phyloP scores from a whole-genome alignment of 306 rosid genomes.

The Trifolium repens region DNA sequence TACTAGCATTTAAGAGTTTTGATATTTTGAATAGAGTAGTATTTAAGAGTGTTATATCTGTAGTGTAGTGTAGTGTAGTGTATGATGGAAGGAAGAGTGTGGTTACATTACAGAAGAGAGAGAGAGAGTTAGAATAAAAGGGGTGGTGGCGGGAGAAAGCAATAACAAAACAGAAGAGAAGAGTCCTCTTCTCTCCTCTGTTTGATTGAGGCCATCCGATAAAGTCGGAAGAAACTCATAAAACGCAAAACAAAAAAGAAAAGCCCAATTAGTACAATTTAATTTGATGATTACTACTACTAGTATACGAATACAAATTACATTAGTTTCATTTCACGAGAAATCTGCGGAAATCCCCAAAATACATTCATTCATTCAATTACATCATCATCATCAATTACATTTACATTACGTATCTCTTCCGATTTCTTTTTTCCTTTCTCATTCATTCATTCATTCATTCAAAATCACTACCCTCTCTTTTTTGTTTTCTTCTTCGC shows the following conservation, averaged over 20 bases:
- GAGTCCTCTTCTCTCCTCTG: background rate
- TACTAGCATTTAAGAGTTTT: no score
- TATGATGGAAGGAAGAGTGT: background rate
- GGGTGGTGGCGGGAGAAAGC: background rate
- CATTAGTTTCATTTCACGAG: constrained; percentile 23
- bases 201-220: constrained; percentile 16
- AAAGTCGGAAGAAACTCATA: background rate
- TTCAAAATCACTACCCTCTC: background rate
- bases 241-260: background rate
- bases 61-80: background rate
- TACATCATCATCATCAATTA: background rate
- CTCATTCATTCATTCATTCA: background rate
- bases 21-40: no score
- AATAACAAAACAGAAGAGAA: background rate
- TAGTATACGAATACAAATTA: background rate
- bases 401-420: background rate
- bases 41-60: background rate
- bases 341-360: constrained; percentile 19
- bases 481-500: background rate
- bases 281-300: no score
- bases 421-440: background rate
- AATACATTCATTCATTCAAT: background rate
- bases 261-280: constrained; percentile 1
- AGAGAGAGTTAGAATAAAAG: background rate
- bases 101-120: background rate